These are phyloP conservation scores for Ascochyta viciae-villosae DNA, from an alignment of 2,329 filamentous ascomycete species.

Conservation along the genomic window DNA sequence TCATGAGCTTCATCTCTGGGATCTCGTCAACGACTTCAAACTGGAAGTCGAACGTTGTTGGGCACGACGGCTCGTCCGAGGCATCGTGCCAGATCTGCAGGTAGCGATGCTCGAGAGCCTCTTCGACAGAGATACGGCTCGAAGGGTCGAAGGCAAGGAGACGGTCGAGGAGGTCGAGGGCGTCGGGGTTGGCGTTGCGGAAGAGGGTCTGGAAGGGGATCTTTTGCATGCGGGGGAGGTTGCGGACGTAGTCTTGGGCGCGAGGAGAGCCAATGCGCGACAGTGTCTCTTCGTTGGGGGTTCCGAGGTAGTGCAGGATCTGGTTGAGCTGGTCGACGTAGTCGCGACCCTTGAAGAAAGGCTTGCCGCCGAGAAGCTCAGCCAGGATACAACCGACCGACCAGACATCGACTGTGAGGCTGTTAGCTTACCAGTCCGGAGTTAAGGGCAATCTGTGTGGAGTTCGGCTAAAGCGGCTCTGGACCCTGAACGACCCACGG, in stretches of 20 bases:
- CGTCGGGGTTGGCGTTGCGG: conserved; percentile 93
- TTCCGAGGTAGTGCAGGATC: conserved; percentile 96
- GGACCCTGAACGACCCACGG: conserved; percentile 2
- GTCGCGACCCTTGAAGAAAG: conserved; percentile 99
- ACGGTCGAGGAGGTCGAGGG: conserved; percentile 90
- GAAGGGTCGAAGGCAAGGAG: conserved; percentile 98
- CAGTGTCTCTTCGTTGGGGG: conserved; percentile 93
- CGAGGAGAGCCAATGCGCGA: conserved; percentile 92
- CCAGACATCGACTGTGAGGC: conserved; percentile 87
- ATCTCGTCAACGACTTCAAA: conserved; percentile 98
- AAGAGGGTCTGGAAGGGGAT: conserved; percentile 88
- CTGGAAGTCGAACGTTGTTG: conserved; percentile 94
- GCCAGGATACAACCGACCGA: conserved; percentile 98
- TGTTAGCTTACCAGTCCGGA: conserved; percentile 29
- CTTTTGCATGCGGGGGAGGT: conserved; percentile 94
- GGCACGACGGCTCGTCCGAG: conserved; percentile 92
- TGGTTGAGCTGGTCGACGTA: conserved; percentile 99
- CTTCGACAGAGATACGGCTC: conserved; percentile 90
- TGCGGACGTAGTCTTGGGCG: conserved; percentile 97
- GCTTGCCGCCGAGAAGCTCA: conserved; percentile 91
- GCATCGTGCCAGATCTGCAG: conserved; percentile 98
- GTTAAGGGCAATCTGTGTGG: background rate
- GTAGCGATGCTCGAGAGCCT: conserved; percentile 95
- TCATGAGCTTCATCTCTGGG: conserved; percentile 94
- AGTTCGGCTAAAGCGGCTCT: conserved; percentile 4